Conservation (phyloP, 306 rosid genomes). For the Dalbergia oliveri region DNA sequence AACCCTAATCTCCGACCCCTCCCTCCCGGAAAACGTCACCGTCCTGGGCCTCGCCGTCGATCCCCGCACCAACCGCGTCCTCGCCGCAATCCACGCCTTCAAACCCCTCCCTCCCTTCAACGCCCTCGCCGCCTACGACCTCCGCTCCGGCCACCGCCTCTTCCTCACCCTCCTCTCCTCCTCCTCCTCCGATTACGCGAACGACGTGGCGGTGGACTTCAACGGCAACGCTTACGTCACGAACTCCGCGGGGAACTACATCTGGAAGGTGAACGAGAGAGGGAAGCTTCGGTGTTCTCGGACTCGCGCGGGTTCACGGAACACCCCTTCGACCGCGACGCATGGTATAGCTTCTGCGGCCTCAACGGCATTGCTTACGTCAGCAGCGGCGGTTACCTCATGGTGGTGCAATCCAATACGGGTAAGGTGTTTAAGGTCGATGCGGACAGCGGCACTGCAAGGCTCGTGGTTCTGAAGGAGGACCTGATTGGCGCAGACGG, state of each 20-base stretch:
- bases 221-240: constrained; percentile 88
- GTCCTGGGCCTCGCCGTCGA: constrained; percentile 75
- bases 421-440: constrained; percentile 84
- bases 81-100: constrained; percentile 73
- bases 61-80: constrained; percentile 65
- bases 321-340: constrained; percentile 47
- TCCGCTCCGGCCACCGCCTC: constrained; percentile 61
- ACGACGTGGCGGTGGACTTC: constrained; percentile 76
- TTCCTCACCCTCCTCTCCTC: constrained; percentile 67
- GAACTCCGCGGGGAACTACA: constrained; percentile 66
- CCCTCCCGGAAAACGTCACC: constrained; percentile 75
- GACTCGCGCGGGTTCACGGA: constrained; percentile 60
- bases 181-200: constrained; percentile 53
- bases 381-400: constrained; percentile 66
- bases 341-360: constrained; percentile 58
- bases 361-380: constrained; percentile 79
- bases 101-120: too few species aligned
- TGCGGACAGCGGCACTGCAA: constrained; percentile 65
- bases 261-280: constrained; percentile 72
- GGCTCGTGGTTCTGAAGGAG: constrained; percentile 56
- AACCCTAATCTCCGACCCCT: constrained; percentile 67
- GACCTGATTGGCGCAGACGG: constrained; percentile 67
- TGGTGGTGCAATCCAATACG: constrained; percentile 84
- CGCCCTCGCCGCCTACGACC: constrained; percentile 90
- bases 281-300: constrained; percentile 79